Conservation (phyloP, 495 filamentous ascomycete species). For the Staphylotrichum tortipilum region DNA sequence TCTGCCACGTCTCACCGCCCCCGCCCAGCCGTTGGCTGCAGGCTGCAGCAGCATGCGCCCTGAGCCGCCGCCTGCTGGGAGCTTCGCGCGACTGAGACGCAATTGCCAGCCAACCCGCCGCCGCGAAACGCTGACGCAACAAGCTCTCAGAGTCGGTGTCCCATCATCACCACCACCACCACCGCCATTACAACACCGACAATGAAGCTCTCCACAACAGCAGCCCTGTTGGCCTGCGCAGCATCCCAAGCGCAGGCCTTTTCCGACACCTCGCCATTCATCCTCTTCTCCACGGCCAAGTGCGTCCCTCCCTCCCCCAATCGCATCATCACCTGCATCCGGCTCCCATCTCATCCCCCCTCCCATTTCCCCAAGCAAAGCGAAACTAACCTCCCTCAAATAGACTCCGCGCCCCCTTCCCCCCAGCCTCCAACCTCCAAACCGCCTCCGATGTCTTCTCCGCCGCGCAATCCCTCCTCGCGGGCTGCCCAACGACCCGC, state of each 20-base stretch:
- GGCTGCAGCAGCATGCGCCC: slow-evolving; percentile 7
- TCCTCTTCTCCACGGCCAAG: slow-evolving; percentile 73
- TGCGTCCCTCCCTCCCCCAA: slow-evolving; percentile 38
- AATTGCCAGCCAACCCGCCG: slow-evolving; percentile 9
- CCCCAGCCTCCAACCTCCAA: slow-evolving; percentile 32
- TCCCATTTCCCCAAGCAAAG: slow-evolving; percentile 5
- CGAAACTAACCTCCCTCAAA: slow-evolving; percentile 6
- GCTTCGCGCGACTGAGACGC: background rate
- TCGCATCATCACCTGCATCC: too few relatives aligned
- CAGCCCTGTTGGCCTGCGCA: slow-evolving; percentile 53
- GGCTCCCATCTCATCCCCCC: background rate
- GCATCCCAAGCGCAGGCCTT: slow-evolving; percentile 55
- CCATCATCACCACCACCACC: slow-evolving; percentile 11
- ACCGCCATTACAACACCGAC: slow-evolving; percentile 17
- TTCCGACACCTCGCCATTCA: slow-evolving; percentile 76
- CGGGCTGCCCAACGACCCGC: slow-evolving; percentile 59
- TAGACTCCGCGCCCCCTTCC: slow-evolving; percentile 24
- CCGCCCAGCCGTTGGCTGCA: background rate
- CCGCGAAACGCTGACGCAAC: slow-evolving; percentile 7
- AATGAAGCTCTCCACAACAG: slow-evolving; percentile 55
- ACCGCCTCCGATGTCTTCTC: slow-evolving; percentile 32
- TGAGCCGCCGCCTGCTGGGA: background rate
- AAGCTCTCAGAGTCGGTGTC: background rate
- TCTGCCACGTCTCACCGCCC: slow-evolving; percentile 15
- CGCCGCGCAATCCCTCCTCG: slow-evolving; percentile 41